Percentiles rank a stretch among this genome's conserved stretches.
These are phyloP conservation scores for Colletotrichum scovillei DNA, from an alignment of 2,329 filamentous ascomycete species.

Conservation along the genomic window DNA sequence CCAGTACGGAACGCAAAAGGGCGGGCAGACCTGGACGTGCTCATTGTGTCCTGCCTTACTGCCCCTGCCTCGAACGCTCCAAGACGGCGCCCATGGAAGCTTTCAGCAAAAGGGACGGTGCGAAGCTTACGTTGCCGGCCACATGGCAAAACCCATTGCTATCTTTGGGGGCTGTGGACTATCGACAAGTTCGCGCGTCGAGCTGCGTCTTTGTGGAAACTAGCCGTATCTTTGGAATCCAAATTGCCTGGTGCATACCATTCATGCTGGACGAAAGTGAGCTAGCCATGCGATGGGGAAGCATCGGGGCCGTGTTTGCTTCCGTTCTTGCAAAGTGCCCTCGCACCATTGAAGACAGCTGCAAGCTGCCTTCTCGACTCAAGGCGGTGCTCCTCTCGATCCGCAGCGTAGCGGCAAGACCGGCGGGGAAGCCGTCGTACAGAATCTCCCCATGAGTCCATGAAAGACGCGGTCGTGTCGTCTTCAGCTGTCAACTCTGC, in stretches of 20 bases:
- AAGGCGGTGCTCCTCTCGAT: slow-evolving; percentile 3
- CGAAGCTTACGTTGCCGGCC: background rate
- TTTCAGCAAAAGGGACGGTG: slow-evolving; percentile 7
- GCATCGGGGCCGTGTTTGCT: slow-evolving; percentile 27
- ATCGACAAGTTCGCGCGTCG: slow-evolving; percentile 23
- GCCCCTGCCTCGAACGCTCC: background rate
- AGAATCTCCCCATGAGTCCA: background rate
- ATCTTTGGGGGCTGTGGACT: slow-evolving; percentile 17
- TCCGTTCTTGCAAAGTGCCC: slow-evolving; percentile 9
- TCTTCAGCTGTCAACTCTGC: slow-evolving; percentile 20
- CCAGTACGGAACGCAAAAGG: background rate
- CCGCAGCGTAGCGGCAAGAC: background rate
- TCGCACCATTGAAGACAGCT: slow-evolving; percentile 15
- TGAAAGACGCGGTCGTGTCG: slow-evolving; percentile 6
- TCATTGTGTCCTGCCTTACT: background rate
- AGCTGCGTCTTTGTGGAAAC: slow-evolving; percentile 2
- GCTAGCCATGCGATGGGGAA: slow-evolving; percentile 7
- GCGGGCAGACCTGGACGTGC: background rate
- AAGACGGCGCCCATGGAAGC: slow-evolving; percentile 8
- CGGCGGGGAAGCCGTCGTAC: slow-evolving; percentile 12
- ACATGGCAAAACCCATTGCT: slow-evolving; percentile 20
- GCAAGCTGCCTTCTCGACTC: slow-evolving; percentile 29
- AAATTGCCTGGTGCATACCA: slow-evolving; percentile 5
- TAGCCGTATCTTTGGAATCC: slow-evolving; percentile 13
- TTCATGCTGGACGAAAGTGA: background rate